Percentiles rank a stretch among this genome's conserved stretches.
phyloP scores from a whole-genome alignment of 2,329 filamentous ascomycete species.

The Fusarium redolens region DNA sequence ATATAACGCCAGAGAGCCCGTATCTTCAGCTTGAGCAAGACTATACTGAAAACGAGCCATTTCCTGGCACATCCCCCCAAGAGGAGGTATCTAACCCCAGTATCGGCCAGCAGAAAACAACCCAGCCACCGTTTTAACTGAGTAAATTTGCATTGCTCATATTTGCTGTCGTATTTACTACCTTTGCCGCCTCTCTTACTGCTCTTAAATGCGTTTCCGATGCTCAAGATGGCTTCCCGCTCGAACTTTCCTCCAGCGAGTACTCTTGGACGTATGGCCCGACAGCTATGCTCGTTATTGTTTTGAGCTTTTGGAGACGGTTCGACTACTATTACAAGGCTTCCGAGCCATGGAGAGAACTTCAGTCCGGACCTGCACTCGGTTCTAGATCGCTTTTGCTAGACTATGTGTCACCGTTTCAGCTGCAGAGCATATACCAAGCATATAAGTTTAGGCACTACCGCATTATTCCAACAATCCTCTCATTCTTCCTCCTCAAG shows the following conservation, averaged over 20 bases:
- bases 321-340: background rate
- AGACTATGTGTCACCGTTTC: background rate
- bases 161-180: accelerated
- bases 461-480: background rate
- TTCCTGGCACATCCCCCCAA: too few relatives aligned
- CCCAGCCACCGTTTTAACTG: accelerated
- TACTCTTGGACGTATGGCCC: background rate
- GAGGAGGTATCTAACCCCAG: too few relatives aligned
- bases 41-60: too few relatives aligned
- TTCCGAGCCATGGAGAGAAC: background rate
- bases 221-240: background rate
- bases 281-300: accelerated
- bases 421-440: accelerated
- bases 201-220: background rate
- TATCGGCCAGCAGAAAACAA: background rate
- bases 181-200: accelerated
- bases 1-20: too few relatives aligned
- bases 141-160: background rate
- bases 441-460: accelerated
- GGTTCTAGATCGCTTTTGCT: background rate
- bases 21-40: background rate
- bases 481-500: background rate
- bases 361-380: accelerated
- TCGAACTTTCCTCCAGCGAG: background rate
- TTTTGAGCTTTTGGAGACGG: background rate